phyloP scores from a whole-genome alignment of 2,329 filamentous ascomycete species.

The Curvularia sp. region DNA sequence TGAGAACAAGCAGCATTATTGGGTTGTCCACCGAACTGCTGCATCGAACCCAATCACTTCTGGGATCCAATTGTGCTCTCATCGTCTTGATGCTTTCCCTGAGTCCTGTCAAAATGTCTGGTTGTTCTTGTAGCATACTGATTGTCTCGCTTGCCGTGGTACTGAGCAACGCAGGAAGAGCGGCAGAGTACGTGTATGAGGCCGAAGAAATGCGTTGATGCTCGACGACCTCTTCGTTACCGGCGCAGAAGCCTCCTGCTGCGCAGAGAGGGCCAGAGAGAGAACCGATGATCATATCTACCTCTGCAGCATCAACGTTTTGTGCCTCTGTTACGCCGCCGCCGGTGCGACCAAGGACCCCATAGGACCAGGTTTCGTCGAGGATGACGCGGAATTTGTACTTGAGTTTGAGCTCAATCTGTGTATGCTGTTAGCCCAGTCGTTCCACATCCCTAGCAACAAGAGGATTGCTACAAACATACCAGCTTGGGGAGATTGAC shows the following conservation, averaged over 20 bases:
- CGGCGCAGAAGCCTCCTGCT: conserved; percentile 95
- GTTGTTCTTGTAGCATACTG: conserved; percentile 82
- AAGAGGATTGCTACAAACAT: conserved; percentile 43
- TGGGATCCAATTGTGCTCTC: conserved; percentile 85
- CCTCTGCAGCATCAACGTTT: conserved; percentile 89
- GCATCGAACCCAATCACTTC: conserved; percentile 90
- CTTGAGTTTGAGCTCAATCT: conserved; percentile 90
- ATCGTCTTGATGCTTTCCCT: conserved; percentile 87
- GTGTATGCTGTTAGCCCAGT: conserved; percentile 14
- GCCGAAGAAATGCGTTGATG: conserved; percentile 94
- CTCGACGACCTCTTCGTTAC: conserved; percentile 87
- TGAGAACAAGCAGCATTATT: conserved; percentile 81
- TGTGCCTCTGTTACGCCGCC: conserved; percentile 94
- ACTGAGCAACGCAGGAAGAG: conserved; percentile 88
- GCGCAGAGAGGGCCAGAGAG: conserved; percentile 89
- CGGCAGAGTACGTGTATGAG: conserved; percentile 95
- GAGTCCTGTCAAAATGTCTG: conserved; percentile 78
- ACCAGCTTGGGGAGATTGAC: conserved; percentile 85
- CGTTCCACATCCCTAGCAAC: background rate
- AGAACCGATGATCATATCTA: conserved; percentile 97
- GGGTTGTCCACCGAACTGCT: conserved; percentile 86
- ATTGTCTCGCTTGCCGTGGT: conserved; percentile 96
- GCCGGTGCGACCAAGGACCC: conserved; percentile 88
- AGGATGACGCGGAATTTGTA: conserved; percentile 99
- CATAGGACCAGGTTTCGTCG: conserved; percentile 97